phyloP scores from a whole-genome alignment of 176 grass and related monocot genomes.

The Eragrostis nindensis region DNA sequence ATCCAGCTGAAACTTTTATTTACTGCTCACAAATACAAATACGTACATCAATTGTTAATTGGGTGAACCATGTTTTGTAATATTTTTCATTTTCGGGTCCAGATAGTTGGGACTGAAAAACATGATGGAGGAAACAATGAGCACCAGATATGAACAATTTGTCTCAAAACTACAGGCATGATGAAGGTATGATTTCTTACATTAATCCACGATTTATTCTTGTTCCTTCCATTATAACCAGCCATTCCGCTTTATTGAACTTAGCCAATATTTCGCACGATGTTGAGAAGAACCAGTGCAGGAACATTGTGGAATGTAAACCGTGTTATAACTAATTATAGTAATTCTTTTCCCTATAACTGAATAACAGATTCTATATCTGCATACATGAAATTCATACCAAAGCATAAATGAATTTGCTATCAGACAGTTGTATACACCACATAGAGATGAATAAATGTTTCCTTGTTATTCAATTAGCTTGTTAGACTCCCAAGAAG shows the following conservation, averaged over 20 bases:
- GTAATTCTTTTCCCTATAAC: background rate
- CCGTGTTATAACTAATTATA: background rate
- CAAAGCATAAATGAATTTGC: background rate
- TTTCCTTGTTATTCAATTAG: conserved; percentile 37
- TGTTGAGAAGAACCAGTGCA: background rate
- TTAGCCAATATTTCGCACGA: background rate
- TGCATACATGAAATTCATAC: background rate
- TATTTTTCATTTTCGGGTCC: background rate
- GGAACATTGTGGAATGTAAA: conserved; percentile 6
- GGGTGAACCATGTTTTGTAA: background rate
- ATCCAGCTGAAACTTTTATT: background rate
- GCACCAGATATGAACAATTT: background rate
- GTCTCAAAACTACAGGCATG: background rate
- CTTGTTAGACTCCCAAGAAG: conserved; percentile 38
- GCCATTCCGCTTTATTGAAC: background rate
- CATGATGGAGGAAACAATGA: background rate
- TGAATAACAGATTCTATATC: background rate
- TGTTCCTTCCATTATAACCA: background rate
- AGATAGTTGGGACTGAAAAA: background rate
- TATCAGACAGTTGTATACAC: background rate
- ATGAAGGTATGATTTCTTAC: conserved; percentile 1
- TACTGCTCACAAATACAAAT: background rate
- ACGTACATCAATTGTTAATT: background rate
- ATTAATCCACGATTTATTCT: conserved; percentile 2
- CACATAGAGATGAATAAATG: background rate